phyloP scores from a whole-genome alignment of 2,329 filamentous ascomycete species.

The Graphilbum sp. region DNA sequence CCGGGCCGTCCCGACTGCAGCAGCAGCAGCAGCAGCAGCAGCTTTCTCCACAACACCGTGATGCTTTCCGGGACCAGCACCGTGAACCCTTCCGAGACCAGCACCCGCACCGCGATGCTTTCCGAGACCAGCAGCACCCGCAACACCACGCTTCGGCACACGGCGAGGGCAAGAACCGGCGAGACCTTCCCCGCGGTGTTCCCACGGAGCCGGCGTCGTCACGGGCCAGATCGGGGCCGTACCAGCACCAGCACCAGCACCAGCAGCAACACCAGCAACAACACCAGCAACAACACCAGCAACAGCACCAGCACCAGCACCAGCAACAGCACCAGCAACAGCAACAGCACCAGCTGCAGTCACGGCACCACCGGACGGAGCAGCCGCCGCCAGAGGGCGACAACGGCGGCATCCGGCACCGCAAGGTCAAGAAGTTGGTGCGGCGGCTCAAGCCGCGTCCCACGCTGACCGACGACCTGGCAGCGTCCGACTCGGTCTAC shows the following conservation, averaged over 20 bases:
- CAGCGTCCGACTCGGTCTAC: conserved; percentile 74
- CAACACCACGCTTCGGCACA: conserved; percentile 3
- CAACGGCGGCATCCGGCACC: too few species aligned
- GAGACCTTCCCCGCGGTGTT: conserved; percentile 31
- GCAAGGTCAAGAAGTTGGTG: conserved; percentile 51
- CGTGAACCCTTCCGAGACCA: not conserved
- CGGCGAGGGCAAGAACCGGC: conserved; percentile 13
- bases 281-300: conserved; percentile 1
- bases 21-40: conserved; percentile 10
- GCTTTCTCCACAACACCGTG: conserved; percentile 6
- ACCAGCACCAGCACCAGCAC: conserved; percentile 5
- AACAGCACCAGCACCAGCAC: conserved; percentile 5
- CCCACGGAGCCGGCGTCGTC: conserved; percentile 38
- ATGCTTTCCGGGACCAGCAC: not conserved
- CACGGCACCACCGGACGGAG: too few species aligned
- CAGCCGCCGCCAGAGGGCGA: too few species aligned
- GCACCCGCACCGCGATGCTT: too few species aligned
- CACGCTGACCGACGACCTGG: conserved; percentile 53
- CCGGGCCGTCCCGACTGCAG: conserved; percentile 26
- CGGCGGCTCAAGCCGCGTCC: conserved; percentile 58
- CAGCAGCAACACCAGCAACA: conserved; percentile 5
- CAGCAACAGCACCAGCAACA: conserved; percentile 1
- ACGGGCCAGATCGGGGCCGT: conserved; percentile 16
- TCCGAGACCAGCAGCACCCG: not conserved
- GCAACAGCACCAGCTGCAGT: conserved; percentile 13